Conservation (phyloP, 2,329 filamentous ascomycete genomes). For the Penicillium corylophilum region DNA sequence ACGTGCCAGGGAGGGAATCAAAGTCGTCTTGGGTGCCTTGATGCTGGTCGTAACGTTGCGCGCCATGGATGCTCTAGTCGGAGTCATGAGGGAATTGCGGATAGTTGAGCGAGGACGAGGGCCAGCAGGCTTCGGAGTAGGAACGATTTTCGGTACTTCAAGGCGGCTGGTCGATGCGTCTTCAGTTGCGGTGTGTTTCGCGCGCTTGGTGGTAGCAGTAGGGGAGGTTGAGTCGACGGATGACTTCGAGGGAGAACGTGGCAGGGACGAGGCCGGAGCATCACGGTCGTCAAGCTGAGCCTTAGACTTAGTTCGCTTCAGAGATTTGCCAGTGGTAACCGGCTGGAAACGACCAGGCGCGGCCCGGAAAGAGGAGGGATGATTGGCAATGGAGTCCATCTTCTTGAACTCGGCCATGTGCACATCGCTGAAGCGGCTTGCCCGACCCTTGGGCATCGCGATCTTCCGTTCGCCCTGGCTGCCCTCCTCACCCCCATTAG, state of each 20-base stretch:
- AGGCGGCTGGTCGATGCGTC: slow-evolving; percentile 65
- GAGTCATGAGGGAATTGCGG: slow-evolving; percentile 65
- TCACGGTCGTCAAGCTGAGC: slow-evolving; percentile 64
- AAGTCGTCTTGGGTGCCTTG: slow-evolving; percentile 55
- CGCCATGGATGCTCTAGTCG: slow-evolving; percentile 72
- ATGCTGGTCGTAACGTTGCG: slow-evolving; percentile 53
- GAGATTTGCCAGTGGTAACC: slow-evolving; percentile 39
- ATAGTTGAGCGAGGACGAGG: slow-evolving; percentile 46
- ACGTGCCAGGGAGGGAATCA: slow-evolving; percentile 54
- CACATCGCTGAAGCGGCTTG: slow-evolving; percentile 75
- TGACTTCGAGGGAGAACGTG: slow-evolving; percentile 30
- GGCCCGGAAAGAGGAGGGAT: slow-evolving; percentile 70
- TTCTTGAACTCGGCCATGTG: slow-evolving; percentile 92
- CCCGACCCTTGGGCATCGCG: slow-evolving; percentile 74
- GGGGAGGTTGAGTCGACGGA: slow-evolving; percentile 31
- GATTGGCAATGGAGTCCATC: slow-evolving; percentile 93
- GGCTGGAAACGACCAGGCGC: slow-evolving; percentile 44
- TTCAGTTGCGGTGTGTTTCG: slow-evolving; percentile 65
- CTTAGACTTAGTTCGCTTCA: slow-evolving; percentile 59
- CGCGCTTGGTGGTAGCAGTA: slow-evolving; percentile 63
- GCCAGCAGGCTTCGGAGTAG: slow-evolving; percentile 19
- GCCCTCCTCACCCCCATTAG: slow-evolving; percentile 53
- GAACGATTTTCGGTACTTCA: slow-evolving; percentile 11
- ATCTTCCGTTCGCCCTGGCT: slow-evolving; percentile 63
- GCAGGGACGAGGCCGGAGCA: slow-evolving; percentile 41